Evolutionary conservation across 2,329 filamentous ascomycete species (phyloP).

Genomic region (Neonectria magnoliae): DNA sequence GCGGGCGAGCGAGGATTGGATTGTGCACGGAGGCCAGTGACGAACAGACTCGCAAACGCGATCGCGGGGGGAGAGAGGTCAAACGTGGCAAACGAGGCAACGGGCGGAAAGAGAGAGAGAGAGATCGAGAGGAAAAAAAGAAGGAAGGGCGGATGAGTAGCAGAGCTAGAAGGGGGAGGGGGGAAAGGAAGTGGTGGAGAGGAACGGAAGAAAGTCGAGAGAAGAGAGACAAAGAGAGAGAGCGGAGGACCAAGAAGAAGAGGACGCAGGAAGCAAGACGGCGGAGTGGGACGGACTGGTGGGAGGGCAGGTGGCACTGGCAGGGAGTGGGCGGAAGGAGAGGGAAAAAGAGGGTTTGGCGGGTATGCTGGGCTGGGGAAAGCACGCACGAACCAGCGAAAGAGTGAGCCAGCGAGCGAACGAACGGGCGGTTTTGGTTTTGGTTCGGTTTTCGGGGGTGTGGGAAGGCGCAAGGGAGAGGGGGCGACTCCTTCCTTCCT

Average conservation of each 20-base stretch:
- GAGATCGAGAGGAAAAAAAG: constrained; percentile 44
- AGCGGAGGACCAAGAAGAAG: constrained; percentile 46
- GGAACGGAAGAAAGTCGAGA: constrained; percentile 44
- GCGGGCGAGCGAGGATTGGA: constrained; percentile 10
- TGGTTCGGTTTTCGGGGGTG: constrained; percentile 10
- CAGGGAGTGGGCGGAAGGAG: constrained; percentile 20
- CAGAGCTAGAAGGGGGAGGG: constrained; percentile 40
- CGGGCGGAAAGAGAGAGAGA: constrained; percentile 42
- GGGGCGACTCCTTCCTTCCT: constrained; percentile 18
- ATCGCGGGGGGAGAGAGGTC: constrained; percentile 26
- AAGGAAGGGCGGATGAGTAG: constrained; percentile 43
- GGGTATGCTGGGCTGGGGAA: constrained; percentile 38
- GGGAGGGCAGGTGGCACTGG: constrained; percentile 9
- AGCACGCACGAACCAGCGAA: constrained; percentile 18
- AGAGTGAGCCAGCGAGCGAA: constrained; percentile 26
- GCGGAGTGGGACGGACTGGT: constrained; percentile 13
- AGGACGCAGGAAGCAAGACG: constrained; percentile 38
- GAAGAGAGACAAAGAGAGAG: constrained; percentile 45
- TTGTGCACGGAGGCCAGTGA: constrained; percentile 26
- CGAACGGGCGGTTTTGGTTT: constrained; percentile 2
- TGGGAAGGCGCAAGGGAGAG: not conserved
- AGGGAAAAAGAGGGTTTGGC: constrained; percentile 32
- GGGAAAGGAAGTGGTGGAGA: constrained; percentile 47
- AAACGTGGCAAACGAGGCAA: constrained; percentile 42
- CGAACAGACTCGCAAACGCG: constrained; percentile 38